Evolutionary conservation across 192 early-diverging fungal species (phyloP).

Genomic region (Backusella australiensis): DNA sequence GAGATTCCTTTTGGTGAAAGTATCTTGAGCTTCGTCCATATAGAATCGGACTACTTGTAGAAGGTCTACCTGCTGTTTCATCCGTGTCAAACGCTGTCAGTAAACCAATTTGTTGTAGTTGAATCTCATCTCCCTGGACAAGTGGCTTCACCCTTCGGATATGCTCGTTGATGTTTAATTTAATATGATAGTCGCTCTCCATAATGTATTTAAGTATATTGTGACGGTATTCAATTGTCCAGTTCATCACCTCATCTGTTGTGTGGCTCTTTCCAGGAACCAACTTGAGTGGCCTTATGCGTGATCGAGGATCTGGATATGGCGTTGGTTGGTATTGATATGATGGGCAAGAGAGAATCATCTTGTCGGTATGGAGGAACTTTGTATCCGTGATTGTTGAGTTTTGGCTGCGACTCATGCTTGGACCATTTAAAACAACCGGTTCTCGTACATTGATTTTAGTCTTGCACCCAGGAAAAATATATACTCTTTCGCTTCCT

Average conservation of each 20-base stretch:
- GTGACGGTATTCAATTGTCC: slow-evolving; percentile 21
- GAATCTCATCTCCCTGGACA: slow-evolving; percentile 18
- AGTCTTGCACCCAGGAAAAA: background rate
- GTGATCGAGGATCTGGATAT: slow-evolving; percentile 5
- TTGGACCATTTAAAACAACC: background rate
- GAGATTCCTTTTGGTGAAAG: background rate
- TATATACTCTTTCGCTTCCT: background rate
- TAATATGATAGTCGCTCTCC: slow-evolving; percentile 9
- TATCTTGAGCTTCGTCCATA: background rate
- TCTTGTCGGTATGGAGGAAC: slow-evolving; percentile 23
- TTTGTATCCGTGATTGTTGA: background rate
- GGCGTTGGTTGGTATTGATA: slow-evolving; percentile 3
- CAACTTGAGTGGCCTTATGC: slow-evolving; percentile 40
- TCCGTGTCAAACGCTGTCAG: background rate
- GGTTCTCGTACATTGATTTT: background rate
- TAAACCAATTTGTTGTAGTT: slow-evolving; percentile 20
- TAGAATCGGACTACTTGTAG: background rate
- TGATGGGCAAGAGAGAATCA: slow-evolving; percentile 27
- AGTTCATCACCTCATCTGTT: background rate
- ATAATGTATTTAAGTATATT: background rate
- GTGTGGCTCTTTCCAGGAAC: slow-evolving; percentile 17
- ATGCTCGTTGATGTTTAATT: slow-evolving; percentile 22
- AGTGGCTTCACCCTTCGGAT: slow-evolving; percentile 20
- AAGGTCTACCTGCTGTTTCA: background rate
- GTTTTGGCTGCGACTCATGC: background rate